Evolutionary conservation across 2,329 filamentous ascomycete genomes (phyloP).

Genomic region (Fusarium sp.): DNA sequence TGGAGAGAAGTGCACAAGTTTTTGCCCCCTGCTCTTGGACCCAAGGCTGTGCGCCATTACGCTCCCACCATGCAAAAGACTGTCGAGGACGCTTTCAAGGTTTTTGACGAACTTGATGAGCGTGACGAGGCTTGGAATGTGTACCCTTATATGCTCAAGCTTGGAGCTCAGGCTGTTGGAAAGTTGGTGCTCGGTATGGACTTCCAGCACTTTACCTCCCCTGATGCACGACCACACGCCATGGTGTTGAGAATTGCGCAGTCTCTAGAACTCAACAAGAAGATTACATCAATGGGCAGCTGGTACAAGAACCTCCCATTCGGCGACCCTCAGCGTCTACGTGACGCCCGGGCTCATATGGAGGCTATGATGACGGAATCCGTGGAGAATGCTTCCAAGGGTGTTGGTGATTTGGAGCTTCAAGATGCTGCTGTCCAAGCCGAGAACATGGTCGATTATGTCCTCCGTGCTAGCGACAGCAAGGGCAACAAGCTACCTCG

Average conservation of each 20-base stretch:
- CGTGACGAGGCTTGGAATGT: slow-evolving; percentile 62
- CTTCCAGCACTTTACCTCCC: slow-evolving; percentile 58
- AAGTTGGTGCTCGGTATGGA: slow-evolving; percentile 61
- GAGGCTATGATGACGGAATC: slow-evolving; percentile 55
- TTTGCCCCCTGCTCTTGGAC: slow-evolving; percentile 68
- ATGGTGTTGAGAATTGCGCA: slow-evolving; percentile 65
- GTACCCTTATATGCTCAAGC: slow-evolving; percentile 64
- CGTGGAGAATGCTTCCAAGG: slow-evolving; percentile 55
- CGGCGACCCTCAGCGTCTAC: slow-evolving; percentile 64
- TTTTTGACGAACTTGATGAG: slow-evolving; percentile 65
- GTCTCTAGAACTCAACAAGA: slow-evolving; percentile 68
- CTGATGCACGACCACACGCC: slow-evolving; percentile 62
- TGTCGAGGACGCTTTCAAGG: slow-evolving; percentile 63
- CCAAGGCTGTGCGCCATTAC: slow-evolving; percentile 72
- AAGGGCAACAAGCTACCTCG: slow-evolving; percentile 67
- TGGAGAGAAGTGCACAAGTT: slow-evolving; percentile 71
- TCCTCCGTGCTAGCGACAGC: slow-evolving; percentile 64
- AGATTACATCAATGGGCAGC: slow-evolving; percentile 63
- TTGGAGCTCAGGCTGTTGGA: slow-evolving; percentile 60
- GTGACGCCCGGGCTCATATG: slow-evolving; percentile 51
- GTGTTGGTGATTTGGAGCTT: slow-evolving; percentile 55
- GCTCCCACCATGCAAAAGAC: slow-evolving; percentile 69
- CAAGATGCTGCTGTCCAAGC: slow-evolving; percentile 65
- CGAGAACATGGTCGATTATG: slow-evolving; percentile 62
- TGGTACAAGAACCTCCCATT: slow-evolving; percentile 71